Evolutionary conservation across 306 rosid genomes (phyloP).

Genomic region (Rosa chinensis): DNA sequence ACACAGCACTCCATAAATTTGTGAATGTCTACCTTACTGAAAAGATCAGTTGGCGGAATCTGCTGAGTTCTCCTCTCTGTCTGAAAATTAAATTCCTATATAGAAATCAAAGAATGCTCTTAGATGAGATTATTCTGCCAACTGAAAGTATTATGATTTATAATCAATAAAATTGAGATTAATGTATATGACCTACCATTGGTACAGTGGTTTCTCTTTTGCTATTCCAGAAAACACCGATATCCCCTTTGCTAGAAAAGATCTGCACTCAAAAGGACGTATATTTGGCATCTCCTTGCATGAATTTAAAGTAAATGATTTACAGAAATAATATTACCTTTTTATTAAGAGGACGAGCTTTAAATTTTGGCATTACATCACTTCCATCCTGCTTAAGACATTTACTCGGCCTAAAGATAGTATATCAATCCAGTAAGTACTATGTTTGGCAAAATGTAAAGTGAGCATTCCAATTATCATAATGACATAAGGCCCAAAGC

Average conservation of each 20-base stretch:
- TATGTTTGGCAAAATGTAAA: slow-evolving; percentile 4
- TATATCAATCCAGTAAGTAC: slow-evolving; percentile 28
- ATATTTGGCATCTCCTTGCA: slow-evolving; percentile 3
- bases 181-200: slow-evolving; percentile 46
- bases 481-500: neutral
- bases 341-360: slow-evolving; percentile 75
- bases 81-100: slow-evolving; percentile 80
- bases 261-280: slow-evolving; percentile 52
- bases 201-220: slow-evolving; percentile 85
- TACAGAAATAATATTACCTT: slow-evolving; percentile 48
- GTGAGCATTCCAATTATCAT: neutral
- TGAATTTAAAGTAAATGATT: neutral
- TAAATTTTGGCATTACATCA: slow-evolving; percentile 50
- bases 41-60: slow-evolving; percentile 77
- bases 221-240: slow-evolving; percentile 74
- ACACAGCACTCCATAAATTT: neutral
- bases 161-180: slow-evolving; percentile 4
- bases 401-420: slow-evolving; percentile 57
- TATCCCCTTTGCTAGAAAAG: slow-evolving; percentile 82
- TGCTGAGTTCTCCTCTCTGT: slow-evolving; percentile 61
- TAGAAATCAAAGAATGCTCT: slow-evolving; percentile 34
- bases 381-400: slow-evolving; percentile 48
- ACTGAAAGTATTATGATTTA: slow-evolving; percentile 8
- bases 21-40: slow-evolving; percentile 64
- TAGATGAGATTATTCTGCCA: neutral